A percentile compares a stretch with the other conserved stretches of the same genome.
phyloP scores from a whole-genome alignment of 176 grass and related monocot species.

The Carex scoparia region DNA sequence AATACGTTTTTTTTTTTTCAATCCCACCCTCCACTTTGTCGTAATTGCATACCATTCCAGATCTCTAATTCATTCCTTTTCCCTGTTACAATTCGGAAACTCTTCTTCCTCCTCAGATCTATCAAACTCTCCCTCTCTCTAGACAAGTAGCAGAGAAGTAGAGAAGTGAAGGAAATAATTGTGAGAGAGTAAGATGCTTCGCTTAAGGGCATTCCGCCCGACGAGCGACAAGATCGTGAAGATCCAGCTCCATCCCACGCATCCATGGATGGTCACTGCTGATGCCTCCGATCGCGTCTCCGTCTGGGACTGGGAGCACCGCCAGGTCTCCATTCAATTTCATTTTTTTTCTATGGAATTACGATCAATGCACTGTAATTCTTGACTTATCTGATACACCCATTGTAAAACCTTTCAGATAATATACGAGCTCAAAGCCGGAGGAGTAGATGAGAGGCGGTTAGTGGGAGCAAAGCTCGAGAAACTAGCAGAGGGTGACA shows the following conservation, averaged over 20 bases:
- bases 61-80: background rate
- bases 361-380: constrained; percentile 15
- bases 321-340: constrained; percentile 43
- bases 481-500: constrained; percentile 95
- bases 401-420: constrained; percentile 30
- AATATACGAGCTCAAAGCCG: constrained; percentile 97
- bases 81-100: background rate
- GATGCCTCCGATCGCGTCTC: constrained; percentile 90
- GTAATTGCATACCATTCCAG: background rate
- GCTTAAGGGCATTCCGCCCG: constrained; percentile 89
- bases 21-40: constrained; percentile 1
- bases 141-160: background rate
- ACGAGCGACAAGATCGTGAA: constrained; percentile 89
- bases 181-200: constrained; percentile 65
- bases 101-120: constrained; percentile 36
- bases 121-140: background rate
- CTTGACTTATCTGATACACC: background rate
- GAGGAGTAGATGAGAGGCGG: constrained; percentile 84
- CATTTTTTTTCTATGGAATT: background rate
- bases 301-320: constrained; percentile 98
- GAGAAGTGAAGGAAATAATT: constrained; percentile 10
- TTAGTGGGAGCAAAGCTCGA: constrained; percentile 88
- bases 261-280: constrained; percentile 95
- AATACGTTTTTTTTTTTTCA: background rate
- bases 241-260: constrained; percentile 97